These are phyloP conservation scores for Oryza longistaminata DNA, from an alignment of 176 grass and related monocot genomes.

Conservation along the genomic window DNA sequence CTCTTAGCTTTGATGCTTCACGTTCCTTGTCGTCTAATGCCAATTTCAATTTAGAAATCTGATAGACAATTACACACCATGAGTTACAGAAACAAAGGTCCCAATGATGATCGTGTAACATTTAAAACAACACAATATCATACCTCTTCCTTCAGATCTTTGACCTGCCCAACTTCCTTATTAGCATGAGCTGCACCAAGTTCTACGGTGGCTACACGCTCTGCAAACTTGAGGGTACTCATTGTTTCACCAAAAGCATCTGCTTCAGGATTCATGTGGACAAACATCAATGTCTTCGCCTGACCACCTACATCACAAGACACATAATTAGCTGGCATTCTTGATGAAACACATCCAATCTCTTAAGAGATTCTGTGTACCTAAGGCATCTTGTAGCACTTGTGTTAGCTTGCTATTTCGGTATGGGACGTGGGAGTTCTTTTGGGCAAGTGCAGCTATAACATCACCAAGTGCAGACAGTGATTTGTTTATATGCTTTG, in stretches of 20 bases:
- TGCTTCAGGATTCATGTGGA: constrained; percentile 79
- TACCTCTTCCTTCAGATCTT: constrained; percentile 91
- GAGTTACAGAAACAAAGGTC: background rate
- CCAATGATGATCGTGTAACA: background rate
- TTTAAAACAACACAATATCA: constrained; percentile 5
- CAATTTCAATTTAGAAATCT: constrained; percentile 68
- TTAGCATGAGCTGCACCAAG: constrained; percentile 71
- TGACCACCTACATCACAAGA: constrained; percentile 65
- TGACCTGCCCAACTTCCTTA: constrained; percentile 73
- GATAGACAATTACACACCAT: constrained; percentile 11
- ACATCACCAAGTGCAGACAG: constrained; percentile 88
- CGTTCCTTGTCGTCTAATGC: constrained; percentile 67
- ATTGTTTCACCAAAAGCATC: constrained; percentile 80
- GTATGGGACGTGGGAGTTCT: constrained; percentile 82
- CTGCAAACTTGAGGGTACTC: constrained; percentile 90
- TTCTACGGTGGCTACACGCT: constrained; percentile 73
- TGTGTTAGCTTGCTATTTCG: constrained; percentile 92
- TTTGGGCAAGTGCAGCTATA: constrained; percentile 80
- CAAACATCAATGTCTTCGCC: constrained; percentile 96
- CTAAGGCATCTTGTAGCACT: constrained; percentile 85
- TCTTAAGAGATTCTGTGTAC: constrained; percentile 37
- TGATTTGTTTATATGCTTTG: constrained; percentile 83
- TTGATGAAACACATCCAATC: background rate
- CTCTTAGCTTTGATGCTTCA: constrained; percentile 52
- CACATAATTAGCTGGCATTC: background rate